These are phyloP conservation scores for Quercus glauca DNA, from an alignment of 306 rosid genomes.

Conservation along the genomic window DNA sequence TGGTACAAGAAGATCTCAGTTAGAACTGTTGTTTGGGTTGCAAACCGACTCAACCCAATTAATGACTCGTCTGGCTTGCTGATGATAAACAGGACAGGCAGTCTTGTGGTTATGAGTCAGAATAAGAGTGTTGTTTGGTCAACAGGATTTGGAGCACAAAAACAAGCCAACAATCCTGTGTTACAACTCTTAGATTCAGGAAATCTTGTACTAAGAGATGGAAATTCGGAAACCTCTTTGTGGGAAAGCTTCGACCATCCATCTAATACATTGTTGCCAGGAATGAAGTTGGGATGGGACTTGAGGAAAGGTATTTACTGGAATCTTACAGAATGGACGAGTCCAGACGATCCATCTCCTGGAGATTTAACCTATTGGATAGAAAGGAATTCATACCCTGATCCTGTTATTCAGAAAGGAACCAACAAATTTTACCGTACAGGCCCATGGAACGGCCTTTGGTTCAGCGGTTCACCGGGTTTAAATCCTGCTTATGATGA, in stretches of 20 bases:
- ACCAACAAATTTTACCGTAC: slow-evolving; percentile 22
- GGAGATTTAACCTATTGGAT: slow-evolving; percentile 38
- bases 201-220: slow-evolving; percentile 45
- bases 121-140: slow-evolving; percentile 38
- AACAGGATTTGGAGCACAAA: neutral
- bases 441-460: slow-evolving; percentile 49
- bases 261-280: slow-evolving; percentile 47
- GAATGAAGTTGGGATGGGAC: slow-evolving; percentile 61
- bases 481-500: slow-evolving; percentile 26
- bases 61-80: slow-evolving; percentile 36
- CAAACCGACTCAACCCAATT: slow-evolving; percentile 42
- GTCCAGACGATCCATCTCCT: slow-evolving; percentile 47
- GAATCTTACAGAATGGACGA: slow-evolving; percentile 38
- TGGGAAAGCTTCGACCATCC: slow-evolving; percentile 78
- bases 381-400: slow-evolving; percentile 28
- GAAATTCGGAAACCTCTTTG: slow-evolving; percentile 16
- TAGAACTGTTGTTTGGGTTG: slow-evolving; percentile 57
- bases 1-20: slow-evolving; percentile 36
- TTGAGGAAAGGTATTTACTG: slow-evolving; percentile 32
- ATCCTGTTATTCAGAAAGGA: slow-evolving; percentile 36
- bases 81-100: slow-evolving; percentile 15
- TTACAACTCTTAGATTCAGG: slow-evolving; percentile 46
- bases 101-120: slow-evolving; percentile 16
- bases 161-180: slow-evolving; percentile 19
- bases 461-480: slow-evolving; percentile 36